Conservation (phyloP, 2,329 filamentous ascomycete genomes). For the Macrophomina pseudophaseolina region DNA sequence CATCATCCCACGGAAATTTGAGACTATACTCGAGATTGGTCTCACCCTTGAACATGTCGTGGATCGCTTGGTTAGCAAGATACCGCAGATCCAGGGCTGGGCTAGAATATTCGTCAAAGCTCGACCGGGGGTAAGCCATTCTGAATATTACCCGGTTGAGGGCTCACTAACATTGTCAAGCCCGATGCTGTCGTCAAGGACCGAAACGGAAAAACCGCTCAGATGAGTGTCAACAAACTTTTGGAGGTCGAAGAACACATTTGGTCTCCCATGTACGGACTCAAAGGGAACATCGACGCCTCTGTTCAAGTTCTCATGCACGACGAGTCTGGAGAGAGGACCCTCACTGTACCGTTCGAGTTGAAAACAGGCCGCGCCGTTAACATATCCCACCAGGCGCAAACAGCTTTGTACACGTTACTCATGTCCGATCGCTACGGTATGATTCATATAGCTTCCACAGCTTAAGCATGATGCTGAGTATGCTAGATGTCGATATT, state of each 20-base stretch:
- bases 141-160: neutral
- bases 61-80: constrained; percentile 81
- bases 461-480: neutral
- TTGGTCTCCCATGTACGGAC: constrained; percentile 96
- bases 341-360: constrained; percentile 88
- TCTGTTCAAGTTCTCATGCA: constrained; percentile 87
- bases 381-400: constrained; percentile 84
- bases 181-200: constrained; percentile 77
- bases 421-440: constrained; percentile 89
- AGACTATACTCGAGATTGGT: constrained; percentile 87
- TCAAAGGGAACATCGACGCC: constrained; percentile 97
- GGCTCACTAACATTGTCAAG: constrained; percentile 49
- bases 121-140: constrained; percentile 65
- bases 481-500: constrained; percentile 75
- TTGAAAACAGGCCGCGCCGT: constrained; percentile 86
- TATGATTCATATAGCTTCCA: constrained; percentile 37
- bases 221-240: constrained; percentile 88
- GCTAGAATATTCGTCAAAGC: constrained; percentile 78
- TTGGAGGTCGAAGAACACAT: constrained; percentile 97
- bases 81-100: constrained; percentile 82
- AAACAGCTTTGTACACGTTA: constrained; percentile 93
- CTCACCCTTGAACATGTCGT: constrained; percentile 74
- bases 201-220: constrained; percentile 74
- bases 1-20: constrained; percentile 77
- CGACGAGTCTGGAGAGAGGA: constrained; percentile 69